Base-by-base conservation (phyloP, 2,329 filamentous ascomycete genomes). In the Alternaria arborescens region DNA sequence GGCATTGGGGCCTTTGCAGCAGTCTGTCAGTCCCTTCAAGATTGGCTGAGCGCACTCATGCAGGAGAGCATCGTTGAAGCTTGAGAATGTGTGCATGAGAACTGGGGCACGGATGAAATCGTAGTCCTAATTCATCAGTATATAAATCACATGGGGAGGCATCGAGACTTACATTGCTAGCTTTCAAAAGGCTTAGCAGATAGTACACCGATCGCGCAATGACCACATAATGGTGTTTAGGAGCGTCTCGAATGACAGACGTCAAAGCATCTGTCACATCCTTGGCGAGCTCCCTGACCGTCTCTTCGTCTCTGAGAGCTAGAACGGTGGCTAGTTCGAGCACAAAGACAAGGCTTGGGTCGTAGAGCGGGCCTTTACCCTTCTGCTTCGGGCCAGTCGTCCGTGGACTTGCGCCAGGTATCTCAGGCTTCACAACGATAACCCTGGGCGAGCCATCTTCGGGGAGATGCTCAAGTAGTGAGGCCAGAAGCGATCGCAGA, bases 61-160 rank as follows among this genome's bases (percentile, higher is more conserved):
- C 20, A 98, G 83, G 0, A 90, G 83, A 32, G 92, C 88, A 72
- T 93, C 89, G 38, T 93, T 88, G 73, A 98, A 92, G 65, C 90
- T 93, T 1, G 94, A 96, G 62, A 99, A 93, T 1, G 90, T 90
- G 77, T 99, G 95, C 12, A 99, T 86, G 8, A 98, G 87, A 52
- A 98, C 91, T 1, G 95, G 95, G 1, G 94, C 92, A 58, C 95
- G 92, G 72, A 97, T 89, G 77, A 95, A 97, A 71, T 96, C 92
- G 71, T 94, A 88, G 68, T 97, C 91, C 91, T 94, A 67, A 3
- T 30, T 7, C 8, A 51, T 65, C 42, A 65, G 58, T 48, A 51
- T 1, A 54, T 4, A 16, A 7, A 1, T 32, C 2, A 22, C 11
- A 4, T 30, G 14, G 1, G 5, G 20, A 22, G 10, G 20, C 55